Percentiles rank a stretch among this genome's conserved stretches.
Conservation (phyloP, 176 grass and related monocot genomes). For the Phoenix dactylifera region DNA sequence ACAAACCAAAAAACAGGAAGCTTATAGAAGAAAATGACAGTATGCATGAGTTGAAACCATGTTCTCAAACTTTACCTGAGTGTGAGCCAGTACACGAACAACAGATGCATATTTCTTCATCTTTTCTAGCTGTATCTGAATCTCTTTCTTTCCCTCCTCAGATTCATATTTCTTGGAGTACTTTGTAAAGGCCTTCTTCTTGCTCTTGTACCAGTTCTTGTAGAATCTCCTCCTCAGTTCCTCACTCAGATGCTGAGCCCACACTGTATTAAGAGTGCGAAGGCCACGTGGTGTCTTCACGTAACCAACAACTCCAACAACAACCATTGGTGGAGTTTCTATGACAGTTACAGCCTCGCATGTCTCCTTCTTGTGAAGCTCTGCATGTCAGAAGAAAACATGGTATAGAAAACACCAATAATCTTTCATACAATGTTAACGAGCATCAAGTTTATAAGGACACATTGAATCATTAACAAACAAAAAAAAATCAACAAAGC, state of each 20-base stretch:
- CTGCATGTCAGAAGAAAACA: conserved; percentile 19
- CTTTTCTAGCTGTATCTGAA: conserved; percentile 66
- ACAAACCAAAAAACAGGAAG: too few species aligned
- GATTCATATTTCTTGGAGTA: conserved; percentile 76
- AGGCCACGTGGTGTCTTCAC: conserved; percentile 85
- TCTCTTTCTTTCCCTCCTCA: conserved; percentile 80
- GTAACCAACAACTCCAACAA: conserved; percentile 41
- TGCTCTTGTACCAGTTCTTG: conserved; percentile 97
- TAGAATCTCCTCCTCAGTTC: conserved; percentile 82
- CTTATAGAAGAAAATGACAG: too few species aligned
- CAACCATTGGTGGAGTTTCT: conserved; percentile 42
- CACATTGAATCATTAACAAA: too few species aligned
- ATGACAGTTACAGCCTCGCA: conserved; percentile 87
- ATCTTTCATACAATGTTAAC: background rate
- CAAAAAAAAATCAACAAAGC: too few species aligned
- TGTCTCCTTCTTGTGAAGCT: conserved; percentile 94
- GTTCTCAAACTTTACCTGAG: conserved; percentile 38
- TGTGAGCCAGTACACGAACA: conserved; percentile 68
- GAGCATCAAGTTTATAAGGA: too few species aligned
- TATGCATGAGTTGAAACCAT: too few species aligned
- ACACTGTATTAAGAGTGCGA: conserved; percentile 69
- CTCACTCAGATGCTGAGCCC: conserved; percentile 95
- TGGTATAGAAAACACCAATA: background rate
- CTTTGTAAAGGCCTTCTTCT: conserved; percentile 88
- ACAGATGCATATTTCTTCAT: conserved; percentile 93